phyloP scores from a whole-genome alignment of 371 early-diverging fungal species.

The Actinomortierella ambigua region DNA sequence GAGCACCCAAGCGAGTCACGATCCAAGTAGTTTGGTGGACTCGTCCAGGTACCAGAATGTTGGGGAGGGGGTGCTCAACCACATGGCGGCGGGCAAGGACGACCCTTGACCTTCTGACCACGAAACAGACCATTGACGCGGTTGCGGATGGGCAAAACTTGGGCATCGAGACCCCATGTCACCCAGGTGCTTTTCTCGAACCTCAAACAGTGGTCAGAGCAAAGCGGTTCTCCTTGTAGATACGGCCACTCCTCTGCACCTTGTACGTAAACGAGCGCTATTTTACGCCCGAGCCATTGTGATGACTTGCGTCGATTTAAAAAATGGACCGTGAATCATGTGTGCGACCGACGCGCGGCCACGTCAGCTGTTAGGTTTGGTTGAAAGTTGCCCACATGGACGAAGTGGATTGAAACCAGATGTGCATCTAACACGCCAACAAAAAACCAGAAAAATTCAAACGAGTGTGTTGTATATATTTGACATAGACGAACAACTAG shows the following conservation, averaged over 20 bases:
- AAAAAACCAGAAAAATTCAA: no score
- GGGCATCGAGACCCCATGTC: constrained; percentile 73
- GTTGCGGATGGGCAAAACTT: constrained; percentile 78
- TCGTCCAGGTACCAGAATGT: constrained; percentile 89
- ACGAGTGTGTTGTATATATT: no score
- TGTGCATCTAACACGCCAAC: no score
- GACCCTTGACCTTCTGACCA: constrained; percentile 91
- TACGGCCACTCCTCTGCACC: constrained; percentile 61
- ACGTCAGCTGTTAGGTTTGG: no score
- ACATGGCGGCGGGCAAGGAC: constrained; percentile 86
- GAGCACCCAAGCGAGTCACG: constrained; percentile 75
- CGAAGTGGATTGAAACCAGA: no score
- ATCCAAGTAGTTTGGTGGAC: constrained; percentile 85
- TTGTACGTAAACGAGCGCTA: constrained; percentile 72
- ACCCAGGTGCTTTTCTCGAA: constrained; percentile 68
- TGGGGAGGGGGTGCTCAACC: constrained; percentile 84
- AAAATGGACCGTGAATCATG: no score
- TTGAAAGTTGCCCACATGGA: no score
- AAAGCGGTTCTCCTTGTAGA: constrained; percentile 67
- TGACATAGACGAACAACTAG: no score
- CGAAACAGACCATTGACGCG: constrained; percentile 85
- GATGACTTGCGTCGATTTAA: no score
- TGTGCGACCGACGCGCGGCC: no score
- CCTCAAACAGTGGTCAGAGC: constrained; percentile 67
- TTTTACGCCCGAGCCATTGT: no score